Base-by-base conservation (phyloP, 2,329 filamentous ascomycete genomes). In the Thielaviopsis cerberus region DNA sequence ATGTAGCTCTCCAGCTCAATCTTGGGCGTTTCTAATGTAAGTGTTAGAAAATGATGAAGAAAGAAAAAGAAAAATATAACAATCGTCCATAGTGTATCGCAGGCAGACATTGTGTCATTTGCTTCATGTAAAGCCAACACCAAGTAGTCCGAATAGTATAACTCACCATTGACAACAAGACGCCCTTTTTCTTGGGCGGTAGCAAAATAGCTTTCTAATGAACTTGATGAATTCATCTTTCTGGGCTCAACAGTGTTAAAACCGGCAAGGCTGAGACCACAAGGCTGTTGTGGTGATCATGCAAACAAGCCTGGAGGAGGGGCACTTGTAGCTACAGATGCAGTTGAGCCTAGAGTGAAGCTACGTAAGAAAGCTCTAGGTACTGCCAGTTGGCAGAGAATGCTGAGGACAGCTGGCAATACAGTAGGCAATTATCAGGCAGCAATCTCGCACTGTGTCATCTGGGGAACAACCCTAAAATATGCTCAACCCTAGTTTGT, bases 1-100 rank as follows among this genome's bases (percentile, higher is more conserved):
- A 95, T 85, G 70, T 96, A 97, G 41, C 85, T 80, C 61, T 96
- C 88, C 50, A 98, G 78, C 65, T 97, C 92, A 64, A 97, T 84
- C 67, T 91, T 95, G 10, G 91, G 90, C 6, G 79, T 71, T 53
- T 88, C 87, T 91, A 56, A 41, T 27, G 50, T 51, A 37, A 48
- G 48, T 20, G 7, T 61, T 65, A 41, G 34, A 17, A 41, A 37
- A 7, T 41, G 7, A 41, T 41, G 11, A n/a, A n/a, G n/a, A n/a
- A n/a, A n/a, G n/a, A n/a, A n/a, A n/a, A n/a, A n/a, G n/a, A n/a
- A 41, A 41, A n/a, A 4, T 5, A 17, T 41, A n/a, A n/a, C n/a
- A 41, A 41, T 17, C 27, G 11, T 30, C 6, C n/a, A 17, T n/a
- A 17, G n/a, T 17, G 15, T n/a, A 41, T 41, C 34, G 34, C 34